Conservation (phyloP, 228 moss, liverwort and hornwort genomes). For the Sphagnum fallax region DNA sequence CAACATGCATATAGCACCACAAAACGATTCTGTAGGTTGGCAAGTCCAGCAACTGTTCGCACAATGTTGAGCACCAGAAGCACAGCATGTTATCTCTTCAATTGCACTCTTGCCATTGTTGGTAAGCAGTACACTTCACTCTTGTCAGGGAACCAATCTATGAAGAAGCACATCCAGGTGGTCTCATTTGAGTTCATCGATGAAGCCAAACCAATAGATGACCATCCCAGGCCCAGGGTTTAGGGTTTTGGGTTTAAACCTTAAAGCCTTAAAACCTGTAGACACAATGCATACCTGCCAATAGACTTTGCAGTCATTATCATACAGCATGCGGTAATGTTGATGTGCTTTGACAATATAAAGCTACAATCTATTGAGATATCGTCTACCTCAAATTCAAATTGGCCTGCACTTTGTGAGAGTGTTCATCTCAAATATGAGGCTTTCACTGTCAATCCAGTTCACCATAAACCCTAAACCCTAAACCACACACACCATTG, state of each 20-base stretch:
- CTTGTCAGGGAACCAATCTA: conserved; percentile 56
- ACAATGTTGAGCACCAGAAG: no score
- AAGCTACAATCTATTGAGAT: background rate
- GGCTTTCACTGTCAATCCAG: conserved; percentile 64
- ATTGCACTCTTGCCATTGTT: conserved; percentile 25
- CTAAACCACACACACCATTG: conserved; percentile 17
- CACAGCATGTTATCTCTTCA: conserved; percentile 18
- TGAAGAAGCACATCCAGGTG: conserved; percentile 53
- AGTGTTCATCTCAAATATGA: conserved; percentile 43
- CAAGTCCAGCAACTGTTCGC: no score
- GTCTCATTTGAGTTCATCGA: conserved; percentile 50
- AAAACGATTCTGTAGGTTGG: no score
- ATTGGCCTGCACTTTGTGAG: conserved; percentile 30
- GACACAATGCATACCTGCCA: conserved; percentile 38
- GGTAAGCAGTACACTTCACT: conserved; percentile 53
- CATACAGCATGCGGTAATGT: no score
- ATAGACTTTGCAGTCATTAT: background rate
- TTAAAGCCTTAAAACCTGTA: conserved; percentile 31
- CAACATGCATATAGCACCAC: no score
- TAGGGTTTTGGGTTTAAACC: no score
- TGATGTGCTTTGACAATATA: no score
- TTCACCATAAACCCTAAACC: conserved; percentile 17
- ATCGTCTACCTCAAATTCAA: background rate
- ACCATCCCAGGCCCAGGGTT: conserved; percentile 55
- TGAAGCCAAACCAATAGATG: conserved; percentile 62